These are phyloP conservation scores for Amanita jacksonii DNA, from an alignment of 768 basidiomycete genomes.

Conservation along the genomic window DNA sequence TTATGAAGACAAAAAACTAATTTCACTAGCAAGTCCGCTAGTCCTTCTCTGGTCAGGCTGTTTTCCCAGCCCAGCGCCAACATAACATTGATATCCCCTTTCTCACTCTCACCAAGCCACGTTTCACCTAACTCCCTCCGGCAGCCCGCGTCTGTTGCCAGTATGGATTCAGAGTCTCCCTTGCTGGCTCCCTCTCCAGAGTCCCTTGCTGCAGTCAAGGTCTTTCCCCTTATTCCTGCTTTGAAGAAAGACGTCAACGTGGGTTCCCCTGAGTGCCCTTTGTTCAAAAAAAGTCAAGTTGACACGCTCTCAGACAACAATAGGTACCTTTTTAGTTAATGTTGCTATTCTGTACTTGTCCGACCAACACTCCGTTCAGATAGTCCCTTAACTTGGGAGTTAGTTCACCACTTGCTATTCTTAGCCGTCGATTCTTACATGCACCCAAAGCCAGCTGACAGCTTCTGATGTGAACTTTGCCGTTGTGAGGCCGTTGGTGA, in stretches of 20 bases:
- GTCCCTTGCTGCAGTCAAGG: conserved; percentile 51
- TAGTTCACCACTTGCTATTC: conserved; percentile 22
- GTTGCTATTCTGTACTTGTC: conserved; percentile 3
- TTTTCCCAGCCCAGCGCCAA: background rate
- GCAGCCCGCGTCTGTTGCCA: conserved; percentile 10
- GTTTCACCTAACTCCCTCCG: too few relatives aligned
- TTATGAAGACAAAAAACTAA: conserved; percentile 14
- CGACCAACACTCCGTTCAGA: conserved; percentile 31
- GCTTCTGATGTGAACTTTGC: conserved; percentile 79
- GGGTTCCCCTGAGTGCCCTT: conserved; percentile 19
- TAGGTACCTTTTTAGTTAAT: conserved; percentile 23
- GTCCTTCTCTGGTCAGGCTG: background rate
- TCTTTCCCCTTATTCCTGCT: conserved; percentile 74
- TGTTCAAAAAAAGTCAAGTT: conserved; percentile 9
- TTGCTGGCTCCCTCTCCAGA: conserved; percentile 50
- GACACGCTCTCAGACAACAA: conserved; percentile 30
- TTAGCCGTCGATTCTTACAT: conserved; percentile 4
- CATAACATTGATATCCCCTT: background rate
- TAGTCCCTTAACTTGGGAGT: conserved; percentile 75
- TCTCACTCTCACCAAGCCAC: background rate
- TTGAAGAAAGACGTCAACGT: conserved; percentile 64
- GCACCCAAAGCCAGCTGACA: conserved; percentile 53
- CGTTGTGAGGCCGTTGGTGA: conserved; percentile 66
- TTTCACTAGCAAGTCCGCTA: conserved; percentile 2
- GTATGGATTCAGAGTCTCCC: conserved; percentile 32